Evolutionary conservation across 1,284 basidiomycete species (phyloP), one percentile per base, ranked within the genome.

Genomic region (Fistulina hepatica): DNA sequence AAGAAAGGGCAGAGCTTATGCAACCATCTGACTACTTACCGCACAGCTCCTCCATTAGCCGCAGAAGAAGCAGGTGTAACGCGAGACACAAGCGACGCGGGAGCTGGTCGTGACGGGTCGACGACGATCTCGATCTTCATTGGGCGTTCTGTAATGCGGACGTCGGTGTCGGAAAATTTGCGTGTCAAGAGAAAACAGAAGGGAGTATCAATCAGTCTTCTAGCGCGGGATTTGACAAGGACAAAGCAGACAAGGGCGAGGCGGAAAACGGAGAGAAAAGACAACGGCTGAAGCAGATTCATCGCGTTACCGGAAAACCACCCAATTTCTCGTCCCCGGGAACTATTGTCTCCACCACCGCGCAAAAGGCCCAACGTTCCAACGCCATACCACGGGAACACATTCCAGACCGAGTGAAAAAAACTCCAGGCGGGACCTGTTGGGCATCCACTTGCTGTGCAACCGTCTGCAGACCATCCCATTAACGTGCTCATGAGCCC

Each of bases 41-140:
- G 77, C 42, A 65, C 48, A 15, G 54, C 48, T 26, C 56, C 39
- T 21, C 31, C 56, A 39, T 58, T 53, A 21, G 60, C 60, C n/a
- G 72, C 61, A 21, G 70, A 68, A 33, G 80, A 70, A 2, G 63
- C 60, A 23, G 66, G 64, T 9, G 81, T 74, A 21, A 85, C 78
- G 39, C 81, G 77, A 17, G 76, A 73, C 15, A 71, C 76, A 47
- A 93, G 69, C 3, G 77, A 67, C 16, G 62, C 61, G 13, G 63
- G 69, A 5, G 73, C 69, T n/a, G 78, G 71, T 38, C 74, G 73
- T 37, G 81, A 69, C 17, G 91, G 91, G 67, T 94, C 89, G 56
- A 97, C 74, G 33, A 97, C 79, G 46, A 97, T 90, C 70, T 97
- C 94, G 48, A 97, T 92, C 71, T 92, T 94, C 86, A 98, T 94